Evolutionary conservation across 108 stramenopile genomes (phyloP), one percentile per base, ranked within the genome.

Genomic region (Schizochytrium sp.): DNA sequence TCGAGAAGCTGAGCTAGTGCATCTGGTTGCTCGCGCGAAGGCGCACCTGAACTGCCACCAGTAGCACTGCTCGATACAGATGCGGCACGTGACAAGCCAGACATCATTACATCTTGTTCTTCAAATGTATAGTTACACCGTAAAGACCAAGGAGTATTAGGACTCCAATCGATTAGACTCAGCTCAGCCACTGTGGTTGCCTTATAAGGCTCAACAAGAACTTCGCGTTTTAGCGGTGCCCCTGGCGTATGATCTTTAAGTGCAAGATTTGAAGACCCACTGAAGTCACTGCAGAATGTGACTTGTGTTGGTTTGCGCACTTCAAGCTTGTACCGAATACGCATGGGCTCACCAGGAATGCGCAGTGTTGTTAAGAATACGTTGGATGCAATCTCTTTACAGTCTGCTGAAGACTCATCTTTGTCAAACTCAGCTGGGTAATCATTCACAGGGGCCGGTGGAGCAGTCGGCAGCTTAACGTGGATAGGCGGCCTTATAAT

Each of bases 101-200:
- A 8, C 64, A 69, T 8, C 64, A 69, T 69, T 0, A 69, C 64
- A 38, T 69, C 64, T 0, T 83, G 76, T 53, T 83, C 76, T 28
- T 83, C 76, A 42, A 83, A 83, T n/a, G 50, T 83, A 53, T 55
- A 83, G 50, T 83, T 83, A 53, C 47, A 83, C 15, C 76, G 76
- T 10, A 83, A 40, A 7, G 50, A 55, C 76, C 76, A 83, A 10
- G 10, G 45, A 15, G 47, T 83, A 53, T 53, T 55, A 47, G 76
- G 76, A 42, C 50, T 83, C 53, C 50, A 55, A 53, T 83, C 76
- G 3, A 55, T 55, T 13, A 83, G 50, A 28, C 50, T 17, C 47
- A 83, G 28, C 50, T 83, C 50, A 5, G 76, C 76, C 53, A 83
- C 76, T 10, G 76, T 83, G 38, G 76, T 83, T 13, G 50, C 53